These are phyloP conservation scores for Dactylellina cionopaga DNA, from an alignment of 2,329 filamentous ascomycete genomes.

Conservation along the genomic window DNA sequence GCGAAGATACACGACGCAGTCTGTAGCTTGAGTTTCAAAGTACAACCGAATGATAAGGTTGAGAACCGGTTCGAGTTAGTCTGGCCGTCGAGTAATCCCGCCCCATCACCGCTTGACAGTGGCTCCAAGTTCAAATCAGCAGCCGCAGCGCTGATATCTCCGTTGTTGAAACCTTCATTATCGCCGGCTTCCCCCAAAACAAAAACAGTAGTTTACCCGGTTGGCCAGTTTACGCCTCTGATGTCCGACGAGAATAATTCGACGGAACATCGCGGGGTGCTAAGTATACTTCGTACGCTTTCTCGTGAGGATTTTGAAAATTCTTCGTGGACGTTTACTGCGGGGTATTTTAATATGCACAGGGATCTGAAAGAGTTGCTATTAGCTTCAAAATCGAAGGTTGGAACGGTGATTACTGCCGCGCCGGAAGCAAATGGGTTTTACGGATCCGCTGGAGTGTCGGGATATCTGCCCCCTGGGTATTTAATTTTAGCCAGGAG, in stretches of 20 bases:
- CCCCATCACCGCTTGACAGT: conserved; percentile 77
- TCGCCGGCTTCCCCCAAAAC: conserved; percentile 58
- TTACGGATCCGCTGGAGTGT: conserved; percentile 86
- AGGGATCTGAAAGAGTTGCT: conserved; percentile 82
- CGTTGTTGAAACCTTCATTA: conserved; percentile 70
- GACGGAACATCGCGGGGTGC: conserved; percentile 86
- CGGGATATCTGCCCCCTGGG: conserved; percentile 87
- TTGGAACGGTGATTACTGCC: conserved; percentile 88
- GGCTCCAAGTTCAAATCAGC: conserved; percentile 75
- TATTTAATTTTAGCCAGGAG: conserved; percentile 87
- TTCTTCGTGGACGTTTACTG: conserved; percentile 93
- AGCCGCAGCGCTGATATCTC: conserved; percentile 73
- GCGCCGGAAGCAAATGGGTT: conserved; percentile 96
- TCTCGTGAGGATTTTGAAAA: conserved; percentile 67
- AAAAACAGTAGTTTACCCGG: conserved; percentile 83
- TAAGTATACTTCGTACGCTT: conserved; percentile 75
- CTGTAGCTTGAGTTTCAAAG: conserved; percentile 80
- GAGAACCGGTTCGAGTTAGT: conserved; percentile 70
- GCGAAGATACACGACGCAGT: conserved; percentile 78
- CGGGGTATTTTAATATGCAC: conserved; percentile 97
- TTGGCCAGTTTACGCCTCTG: conserved; percentile 87
- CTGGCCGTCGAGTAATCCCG: conserved; percentile 80
- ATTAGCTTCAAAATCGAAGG: conserved; percentile 74
- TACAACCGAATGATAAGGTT: conserved; percentile 70
- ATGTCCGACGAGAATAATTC: conserved; percentile 77